Percentiles rank a stretch among this genome's conserved stretches.
phyloP scores from a whole-genome alignment of 768 basidiomycete species.

The Termitomyces sp. region DNA sequence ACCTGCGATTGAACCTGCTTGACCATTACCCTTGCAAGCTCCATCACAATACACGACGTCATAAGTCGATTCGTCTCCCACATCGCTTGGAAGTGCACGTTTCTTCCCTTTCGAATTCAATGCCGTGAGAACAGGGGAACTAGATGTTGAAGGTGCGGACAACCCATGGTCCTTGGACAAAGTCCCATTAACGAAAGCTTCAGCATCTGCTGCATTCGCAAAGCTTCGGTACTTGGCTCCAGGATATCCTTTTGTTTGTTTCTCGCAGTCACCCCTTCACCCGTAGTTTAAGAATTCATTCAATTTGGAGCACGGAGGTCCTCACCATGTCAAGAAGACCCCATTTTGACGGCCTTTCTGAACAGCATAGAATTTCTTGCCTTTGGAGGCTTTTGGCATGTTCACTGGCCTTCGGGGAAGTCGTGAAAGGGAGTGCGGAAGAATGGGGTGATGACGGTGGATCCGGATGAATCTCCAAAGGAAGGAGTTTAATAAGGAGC shows the following conservation, averaged over 20 bases:
- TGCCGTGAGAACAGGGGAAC: neutral
- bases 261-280: slow-evolving; percentile 67
- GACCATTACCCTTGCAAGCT: slow-evolving; percentile 80
- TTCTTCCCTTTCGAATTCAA: slow-evolving; percentile 26
- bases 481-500: slow-evolving; percentile 1
- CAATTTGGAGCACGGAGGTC: slow-evolving; percentile 1
- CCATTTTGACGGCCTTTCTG: slow-evolving; percentile 56
- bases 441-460: slow-evolving; percentile 2
- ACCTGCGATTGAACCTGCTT: slow-evolving; percentile 61
- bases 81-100: slow-evolving; percentile 18
- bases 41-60: slow-evolving; percentile 82
- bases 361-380: slow-evolving; percentile 65
- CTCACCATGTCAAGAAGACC: slow-evolving; percentile 66
- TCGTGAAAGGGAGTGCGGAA: neutral
- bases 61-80: slow-evolving; percentile 25
- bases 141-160: neutral
- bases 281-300: neutral
- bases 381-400: slow-evolving; percentile 27
- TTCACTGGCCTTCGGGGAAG: neutral
- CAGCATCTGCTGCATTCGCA: slow-evolving; percentile 45
- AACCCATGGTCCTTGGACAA: neutral
- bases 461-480: slow-evolving; percentile 2
- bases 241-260: slow-evolving; percentile 59
- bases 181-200: slow-evolving; percentile 38
- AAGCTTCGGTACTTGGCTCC: slow-evolving; percentile 70